These are phyloP conservation scores for Ustilago lituana DNA, from an alignment of 1,284 basidiomycete species.

Conservation along the genomic window DNA sequence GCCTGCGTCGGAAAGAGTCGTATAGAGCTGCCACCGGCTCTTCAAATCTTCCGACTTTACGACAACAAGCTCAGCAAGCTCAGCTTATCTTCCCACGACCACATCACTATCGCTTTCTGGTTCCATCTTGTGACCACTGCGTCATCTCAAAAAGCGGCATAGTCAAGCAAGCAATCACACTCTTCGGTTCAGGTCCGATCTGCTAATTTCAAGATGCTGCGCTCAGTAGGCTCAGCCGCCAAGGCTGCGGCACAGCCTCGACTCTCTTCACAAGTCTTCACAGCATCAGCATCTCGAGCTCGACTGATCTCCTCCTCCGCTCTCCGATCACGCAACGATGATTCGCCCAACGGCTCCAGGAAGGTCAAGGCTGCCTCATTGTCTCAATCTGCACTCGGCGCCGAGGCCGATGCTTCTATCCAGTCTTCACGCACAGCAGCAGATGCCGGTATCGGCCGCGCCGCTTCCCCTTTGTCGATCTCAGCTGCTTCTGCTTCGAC, in stretches of 20 bases:
- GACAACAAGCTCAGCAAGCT: background rate
- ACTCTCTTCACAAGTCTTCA: background rate
- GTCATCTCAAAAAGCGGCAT: background rate
- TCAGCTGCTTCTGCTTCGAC: conserved; percentile 9
- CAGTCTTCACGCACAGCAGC: background rate
- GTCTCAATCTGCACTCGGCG: background rate
- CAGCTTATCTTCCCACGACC: conserved; percentile 3
- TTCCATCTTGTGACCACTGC: too few relatives aligned
- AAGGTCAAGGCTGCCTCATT: background rate
- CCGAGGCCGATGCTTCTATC: background rate
- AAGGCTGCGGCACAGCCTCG: conserved; percentile 10
- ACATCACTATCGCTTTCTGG: background rate
- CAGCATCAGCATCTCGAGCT: background rate
- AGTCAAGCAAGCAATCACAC: too few relatives aligned
- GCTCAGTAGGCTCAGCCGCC: conserved; percentile 14
- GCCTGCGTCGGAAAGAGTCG: background rate
- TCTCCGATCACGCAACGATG: conserved; percentile 18
- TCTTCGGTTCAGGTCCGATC: too few relatives aligned
- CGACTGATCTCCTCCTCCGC: conserved; percentile 15
- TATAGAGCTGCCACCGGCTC: too few relatives aligned
- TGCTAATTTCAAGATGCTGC: conserved; percentile 25
- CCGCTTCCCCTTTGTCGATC: conserved; percentile 7
- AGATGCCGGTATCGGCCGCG: background rate
- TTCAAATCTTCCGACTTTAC: too few relatives aligned
- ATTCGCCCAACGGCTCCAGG: background rate